phyloP scores from a whole-genome alignment of 2,329 filamentous ascomycete genomes.

The Xylaria polymorpha region DNA sequence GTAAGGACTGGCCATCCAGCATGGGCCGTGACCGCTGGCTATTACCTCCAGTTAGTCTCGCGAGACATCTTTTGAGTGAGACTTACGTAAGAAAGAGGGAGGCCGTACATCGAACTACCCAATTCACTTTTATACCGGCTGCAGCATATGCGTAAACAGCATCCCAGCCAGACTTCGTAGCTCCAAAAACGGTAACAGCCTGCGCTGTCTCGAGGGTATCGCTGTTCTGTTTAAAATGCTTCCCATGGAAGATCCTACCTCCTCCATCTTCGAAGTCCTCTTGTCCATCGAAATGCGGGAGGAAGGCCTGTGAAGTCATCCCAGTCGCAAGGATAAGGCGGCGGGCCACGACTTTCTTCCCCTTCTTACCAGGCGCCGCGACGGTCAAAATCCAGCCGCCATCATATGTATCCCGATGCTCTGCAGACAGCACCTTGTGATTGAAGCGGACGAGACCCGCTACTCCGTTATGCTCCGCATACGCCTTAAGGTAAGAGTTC shows the following conservation, averaged over 20 bases:
- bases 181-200: constrained; percentile 66
- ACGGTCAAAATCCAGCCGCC: constrained; percentile 51
- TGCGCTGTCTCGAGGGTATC: constrained; percentile 52
- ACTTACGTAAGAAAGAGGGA: neutral
- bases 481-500: constrained; percentile 67
- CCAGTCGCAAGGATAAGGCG: constrained; percentile 73
- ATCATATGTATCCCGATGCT: constrained; percentile 57
- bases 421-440: constrained; percentile 61
- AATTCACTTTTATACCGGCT: constrained; percentile 64
- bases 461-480: constrained; percentile 64
- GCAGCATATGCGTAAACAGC: constrained; percentile 68
- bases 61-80: neutral
- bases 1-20: constrained; percentile 63
- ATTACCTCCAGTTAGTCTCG: constrained; percentile 1
- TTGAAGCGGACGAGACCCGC: constrained; percentile 61
- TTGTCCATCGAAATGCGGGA: constrained; percentile 62
- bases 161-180: constrained; percentile 72
- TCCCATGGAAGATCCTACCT: constrained; percentile 66
- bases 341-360: constrained; percentile 48
- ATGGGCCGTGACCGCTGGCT: constrained; percentile 65
- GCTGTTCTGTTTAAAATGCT: constrained; percentile 57
- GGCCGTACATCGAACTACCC: constrained; percentile 61
- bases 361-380: constrained; percentile 15
- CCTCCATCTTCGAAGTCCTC: constrained; percentile 56
- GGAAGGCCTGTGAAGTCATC: constrained; percentile 66